These are phyloP conservation scores for Nitzschia putrida DNA, from an alignment of 108 stramenopile genomes.

Conservation along the genomic window DNA sequence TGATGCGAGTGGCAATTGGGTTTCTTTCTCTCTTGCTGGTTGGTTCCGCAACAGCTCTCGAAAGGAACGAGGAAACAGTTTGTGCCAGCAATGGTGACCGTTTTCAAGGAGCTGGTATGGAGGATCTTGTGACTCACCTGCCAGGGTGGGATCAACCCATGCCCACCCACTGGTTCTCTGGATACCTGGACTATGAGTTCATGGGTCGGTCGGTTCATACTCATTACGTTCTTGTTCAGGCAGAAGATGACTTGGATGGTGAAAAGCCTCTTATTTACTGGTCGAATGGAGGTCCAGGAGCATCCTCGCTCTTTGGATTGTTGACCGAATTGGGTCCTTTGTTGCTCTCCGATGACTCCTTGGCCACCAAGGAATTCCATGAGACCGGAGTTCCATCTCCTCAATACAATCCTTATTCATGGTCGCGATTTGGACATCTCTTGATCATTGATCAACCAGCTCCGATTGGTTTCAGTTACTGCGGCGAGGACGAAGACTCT, in stretches of 20 bases:
- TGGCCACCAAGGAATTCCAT: constrained; percentile 40
- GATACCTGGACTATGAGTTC: constrained; percentile 50
- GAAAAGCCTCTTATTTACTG: constrained; percentile 68
- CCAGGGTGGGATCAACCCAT: constrained; percentile 56
- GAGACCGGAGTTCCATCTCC: constrained; percentile 66
- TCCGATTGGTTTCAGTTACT: constrained; percentile 80
- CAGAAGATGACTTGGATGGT: constrained; percentile 47
- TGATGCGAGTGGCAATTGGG: no score
- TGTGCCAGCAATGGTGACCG: no score
- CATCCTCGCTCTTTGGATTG: constrained; percentile 62
- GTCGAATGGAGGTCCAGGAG: constrained; percentile 87
- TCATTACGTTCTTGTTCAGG: constrained; percentile 57
- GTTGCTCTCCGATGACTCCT: constrained; percentile 53
- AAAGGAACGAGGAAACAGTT: no score
- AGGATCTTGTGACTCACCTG: constrained; percentile 40
- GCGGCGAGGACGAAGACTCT: constrained; percentile 43
- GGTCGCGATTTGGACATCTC: constrained; percentile 61
- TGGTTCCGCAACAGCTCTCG: no score
- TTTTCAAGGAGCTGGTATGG: constrained; percentile 4
- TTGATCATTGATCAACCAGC: constrained; percentile 79
- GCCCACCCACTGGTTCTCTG: constrained; percentile 57
- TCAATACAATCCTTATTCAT: constrained; percentile 58
- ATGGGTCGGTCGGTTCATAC: constrained; percentile 51
- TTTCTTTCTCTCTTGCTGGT: no score
- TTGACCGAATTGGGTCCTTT: constrained; percentile 71